Evolutionary conservation across 1,139 yeast genomes (phyloP), one percentile per base, ranked within the genome.

Genomic region (Candida buenavistaensis): DNA sequence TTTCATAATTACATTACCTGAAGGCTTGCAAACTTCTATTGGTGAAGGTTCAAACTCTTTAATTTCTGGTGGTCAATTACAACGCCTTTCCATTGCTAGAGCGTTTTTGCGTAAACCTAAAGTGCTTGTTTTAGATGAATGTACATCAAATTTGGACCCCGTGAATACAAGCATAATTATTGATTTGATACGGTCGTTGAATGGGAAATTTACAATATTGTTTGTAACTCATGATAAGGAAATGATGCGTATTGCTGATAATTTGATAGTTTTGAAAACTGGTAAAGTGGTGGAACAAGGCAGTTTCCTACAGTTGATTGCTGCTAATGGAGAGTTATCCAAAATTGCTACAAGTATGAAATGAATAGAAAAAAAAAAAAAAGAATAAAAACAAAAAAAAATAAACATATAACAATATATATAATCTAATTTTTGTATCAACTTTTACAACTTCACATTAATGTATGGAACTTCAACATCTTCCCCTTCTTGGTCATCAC

Each of bases 391-490:
- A 14, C 11, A 20, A 9, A 7, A 15, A 20, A 15, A 6, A 23
- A 17, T 17, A 15, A 29, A 15, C 5, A 7, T 14, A 20, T 11
- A 23, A 26, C 12, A 26, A 4, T 17, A 6, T 17, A 17, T 17
- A 17, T 17, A 17, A 26, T 17, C 21, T 17, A 16, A 16, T 26
- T n/a, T 26, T n/a, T 8, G 10, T 17, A 16, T n/a, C 12, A n/a
- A 16, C 14, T 26, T 26, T 33, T 29, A 36, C 33, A 35, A 34
- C 52, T 76, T 78, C 40, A 84, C 72, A 41, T 81, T 78, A 40
- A 89, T 77, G 56, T 78, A 88, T 26, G 98, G 98, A 45, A 89
- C 88, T 52, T 90, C 98, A 16, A 89, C 96, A 58, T 94, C 98
- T 57, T 92, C 97, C 26, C 94, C 99, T 35, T 82, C 76, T 53